A percentile compares a stretch with the other conserved stretches of the same genome.
Evolutionary conservation across 257 asterid species (phyloP).

Genomic region (Anisodus acutangulus): DNA sequence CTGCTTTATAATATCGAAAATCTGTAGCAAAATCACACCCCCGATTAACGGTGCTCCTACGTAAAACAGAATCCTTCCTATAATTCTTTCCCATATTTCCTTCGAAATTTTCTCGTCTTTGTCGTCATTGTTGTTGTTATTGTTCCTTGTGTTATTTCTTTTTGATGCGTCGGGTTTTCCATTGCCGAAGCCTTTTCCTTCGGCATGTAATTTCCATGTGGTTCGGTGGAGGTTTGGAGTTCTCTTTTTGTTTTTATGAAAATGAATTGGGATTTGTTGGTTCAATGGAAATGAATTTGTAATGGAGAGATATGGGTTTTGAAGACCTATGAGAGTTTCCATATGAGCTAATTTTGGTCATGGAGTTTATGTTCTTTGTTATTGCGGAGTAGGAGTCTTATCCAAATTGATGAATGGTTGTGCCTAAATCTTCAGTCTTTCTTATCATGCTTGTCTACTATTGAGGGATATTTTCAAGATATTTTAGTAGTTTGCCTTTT

Average conservation of each 20-base stretch:
- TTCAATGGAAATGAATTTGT: conserved; percentile 40
- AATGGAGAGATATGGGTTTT: conserved; percentile 40
- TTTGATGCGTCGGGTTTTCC: conserved; percentile 32
- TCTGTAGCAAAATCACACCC: conserved; percentile 52
- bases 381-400: conserved; percentile 35
- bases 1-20: conserved; percentile 46
- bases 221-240: conserved; percentile 32
- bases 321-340: conserved; percentile 52
- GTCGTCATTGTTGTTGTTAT: conserved; percentile 2
- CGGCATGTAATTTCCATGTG: conserved; percentile 54
- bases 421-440: conserved; percentile 17
- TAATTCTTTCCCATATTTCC: conserved; percentile 66
- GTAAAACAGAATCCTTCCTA: conserved; percentile 54
- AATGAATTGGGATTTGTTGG: conserved; percentile 38
- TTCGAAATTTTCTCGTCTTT: conserved; percentile 69
- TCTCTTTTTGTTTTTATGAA: conserved; percentile 26
- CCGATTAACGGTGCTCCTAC: conserved; percentile 64
- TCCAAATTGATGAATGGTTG: conserved; percentile 57
- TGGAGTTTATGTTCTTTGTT: conserved; percentile 22
- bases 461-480: neutral
- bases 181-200: conserved; percentile 69
- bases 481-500: neutral
- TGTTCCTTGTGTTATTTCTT: conserved; percentile 11
- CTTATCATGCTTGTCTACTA: neutral
- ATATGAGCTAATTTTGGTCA: conserved; percentile 36